Evolutionary conservation across 2,329 filamentous ascomycete genomes (phyloP), one percentile per base, ranked within the genome.

Genomic region (Phyllosticta citrichinensis): DNA sequence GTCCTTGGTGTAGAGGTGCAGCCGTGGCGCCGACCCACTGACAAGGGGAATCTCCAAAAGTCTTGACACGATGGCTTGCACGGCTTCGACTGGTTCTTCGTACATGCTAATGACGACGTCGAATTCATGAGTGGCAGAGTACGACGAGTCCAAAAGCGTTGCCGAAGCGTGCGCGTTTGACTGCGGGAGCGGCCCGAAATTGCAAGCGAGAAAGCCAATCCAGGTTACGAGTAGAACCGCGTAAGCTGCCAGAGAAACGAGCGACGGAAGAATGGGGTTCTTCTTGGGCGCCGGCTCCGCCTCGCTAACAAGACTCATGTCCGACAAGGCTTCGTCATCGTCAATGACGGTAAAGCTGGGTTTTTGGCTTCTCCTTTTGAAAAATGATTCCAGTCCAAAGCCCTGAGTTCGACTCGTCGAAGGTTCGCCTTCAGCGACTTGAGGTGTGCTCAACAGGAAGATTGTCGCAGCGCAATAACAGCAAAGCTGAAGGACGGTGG

Each of bases 61-160:
- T 8, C 58, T 61, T 1, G 60, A 57, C 19, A 73, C 64, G 12
- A 71, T 66, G n/a, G 65, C 50, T 1, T 56, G 56, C 0, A 73
- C 67, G 4, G 70, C 64, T 6, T 66, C 59, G 5, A 67, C 56
- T 0, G 68, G 66, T 59, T 75, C 74, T 58, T 70, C 70, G 63
- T 73, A 73, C 70, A 73, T 74, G 66, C 69, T 74, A 57, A 75
- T 66, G 3, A 75, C 73, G 14, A 75, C 66, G 55, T 75, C 72
- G 22, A 69, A 56, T 17, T 62, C 55, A 4, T 59, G 57, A 6
- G 40, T 17, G 1, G 72, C 63, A 24, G 61, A 52, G 58, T 72
- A 74, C 0, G 57, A 52, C 5, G 53, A 47, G 52, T 70, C 69
- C 10, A 70, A 58, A 14, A 19, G 54, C 4, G 54, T 19, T 19